Percentiles rank a stretch among this genome's conserved stretches.
Conservation (phyloP, 345 rosid genomes). For the Euclidium syriacum region DNA sequence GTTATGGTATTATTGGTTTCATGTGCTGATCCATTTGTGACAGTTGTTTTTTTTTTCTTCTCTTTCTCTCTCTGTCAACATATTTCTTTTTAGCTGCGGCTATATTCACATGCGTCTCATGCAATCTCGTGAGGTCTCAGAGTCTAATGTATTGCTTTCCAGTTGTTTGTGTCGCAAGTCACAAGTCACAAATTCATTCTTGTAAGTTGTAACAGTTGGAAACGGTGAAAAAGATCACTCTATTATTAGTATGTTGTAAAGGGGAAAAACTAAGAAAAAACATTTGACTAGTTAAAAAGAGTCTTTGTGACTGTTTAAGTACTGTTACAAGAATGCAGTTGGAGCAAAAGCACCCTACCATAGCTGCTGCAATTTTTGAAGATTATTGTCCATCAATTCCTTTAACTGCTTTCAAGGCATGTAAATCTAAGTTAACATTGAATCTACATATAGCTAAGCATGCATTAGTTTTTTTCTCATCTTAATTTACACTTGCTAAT, state of each 20-base stretch:
- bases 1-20: constrained; percentile 22
- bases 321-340: too few species aligned
- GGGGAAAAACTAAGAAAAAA: too few species aligned
- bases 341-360: too few species aligned
- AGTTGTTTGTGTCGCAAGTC: constrained; percentile 26
- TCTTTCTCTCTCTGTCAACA: not conserved
- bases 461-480: too few species aligned
- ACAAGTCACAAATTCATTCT: constrained; percentile 21
- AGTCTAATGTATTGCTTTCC: constrained; percentile 20
- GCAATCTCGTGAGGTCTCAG: constrained; percentile 28
- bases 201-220: constrained; percentile 14
- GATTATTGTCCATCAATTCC: too few species aligned
- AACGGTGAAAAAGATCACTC: not conserved
- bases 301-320: too few species aligned
- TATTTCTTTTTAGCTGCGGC: constrained; percentile 21
- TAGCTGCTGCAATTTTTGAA: too few species aligned
- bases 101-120: constrained; percentile 27
- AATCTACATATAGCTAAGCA: too few species aligned
- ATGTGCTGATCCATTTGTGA: constrained; percentile 14
- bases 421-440: too few species aligned
- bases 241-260: not conserved
- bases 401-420: too few species aligned
- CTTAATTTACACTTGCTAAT: too few species aligned
- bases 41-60: constrained; percentile 10
- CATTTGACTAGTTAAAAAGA: too few species aligned